A percentile compares a stretch with the other conserved stretches of the same genome.
These are phyloP conservation scores for Periconia sp. DNA, from an alignment of 2,329 filamentous ascomycete genomes.

Conservation along the genomic window DNA sequence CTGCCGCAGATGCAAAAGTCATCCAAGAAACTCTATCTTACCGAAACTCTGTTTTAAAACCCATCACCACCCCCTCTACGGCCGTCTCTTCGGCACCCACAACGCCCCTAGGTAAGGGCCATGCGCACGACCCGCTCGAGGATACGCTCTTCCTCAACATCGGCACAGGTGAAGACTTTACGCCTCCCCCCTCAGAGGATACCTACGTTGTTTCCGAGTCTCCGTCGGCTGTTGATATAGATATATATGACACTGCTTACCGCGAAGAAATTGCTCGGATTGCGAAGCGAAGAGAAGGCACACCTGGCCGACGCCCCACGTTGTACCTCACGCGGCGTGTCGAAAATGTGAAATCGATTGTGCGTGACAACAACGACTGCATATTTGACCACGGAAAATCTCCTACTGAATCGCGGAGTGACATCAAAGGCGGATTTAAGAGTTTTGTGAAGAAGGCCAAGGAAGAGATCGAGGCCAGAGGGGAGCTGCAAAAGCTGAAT, in stretches of 20 bases:
- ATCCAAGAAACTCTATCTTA: constrained; percentile 36
- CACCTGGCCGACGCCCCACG: constrained; percentile 45
- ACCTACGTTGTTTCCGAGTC: constrained; percentile 73
- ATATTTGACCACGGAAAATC: constrained; percentile 34
- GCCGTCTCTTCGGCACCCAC: constrained; percentile 22
- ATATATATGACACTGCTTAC: constrained; percentile 88
- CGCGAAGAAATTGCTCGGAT: constrained; percentile 79
- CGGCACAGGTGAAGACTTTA: constrained; percentile 61
- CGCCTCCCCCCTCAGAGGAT: constrained; percentile 28
- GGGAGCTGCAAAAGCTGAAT: constrained; percentile 34
- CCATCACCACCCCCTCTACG: constrained; percentile 19
- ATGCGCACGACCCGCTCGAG: constrained; percentile 65
- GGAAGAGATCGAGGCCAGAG: constrained; percentile 32
- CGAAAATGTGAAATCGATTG: constrained; percentile 46
- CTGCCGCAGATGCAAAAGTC: constrained; percentile 24
- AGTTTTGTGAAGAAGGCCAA: constrained; percentile 40
- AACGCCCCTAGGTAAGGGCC: constrained; percentile 50
- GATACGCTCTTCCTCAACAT: constrained; percentile 75
- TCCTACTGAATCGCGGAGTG: constrained; percentile 18
- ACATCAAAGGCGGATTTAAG: constrained; percentile 37
- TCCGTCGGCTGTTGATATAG: constrained; percentile 78
- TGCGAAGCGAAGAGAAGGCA: constrained; percentile 48
- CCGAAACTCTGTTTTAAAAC: constrained; percentile 28
- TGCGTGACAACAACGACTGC: constrained; percentile 32
- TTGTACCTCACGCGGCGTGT: constrained; percentile 59